Evolutionary conservation across 345 rosid species (phyloP).

Genomic region (Acer saccharum): DNA sequence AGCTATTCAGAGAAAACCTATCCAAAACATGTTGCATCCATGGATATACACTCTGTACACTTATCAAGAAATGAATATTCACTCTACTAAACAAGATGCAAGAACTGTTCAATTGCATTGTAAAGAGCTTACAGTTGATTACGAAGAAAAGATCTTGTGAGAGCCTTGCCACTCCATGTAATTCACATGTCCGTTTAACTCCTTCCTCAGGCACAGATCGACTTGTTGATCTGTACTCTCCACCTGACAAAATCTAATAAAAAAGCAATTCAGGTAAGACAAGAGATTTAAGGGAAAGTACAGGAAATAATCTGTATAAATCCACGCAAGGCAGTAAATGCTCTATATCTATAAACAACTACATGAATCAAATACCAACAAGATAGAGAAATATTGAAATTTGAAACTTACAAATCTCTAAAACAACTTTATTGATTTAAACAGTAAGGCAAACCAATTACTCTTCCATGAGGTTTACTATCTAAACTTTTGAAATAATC

Average conservation of each 20-base stretch:
- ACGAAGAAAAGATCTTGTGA: background rate
- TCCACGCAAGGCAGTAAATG: background rate
- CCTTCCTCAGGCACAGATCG: background rate
- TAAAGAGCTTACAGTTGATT: background rate
- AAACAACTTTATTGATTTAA: constrained; percentile 13
- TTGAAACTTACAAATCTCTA: background rate
- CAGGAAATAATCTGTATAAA: background rate
- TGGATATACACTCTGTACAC: no score
- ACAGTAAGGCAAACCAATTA: background rate
- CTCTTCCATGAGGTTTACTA: background rate
- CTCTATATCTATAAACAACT: background rate
- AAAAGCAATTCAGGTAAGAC: background rate
- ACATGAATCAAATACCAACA: background rate
- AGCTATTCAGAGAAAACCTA: no score
- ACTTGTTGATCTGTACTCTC: no score
- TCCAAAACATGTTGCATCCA: no score
- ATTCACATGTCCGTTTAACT: background rate
- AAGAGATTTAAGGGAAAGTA: background rate
- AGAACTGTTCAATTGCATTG: background rate
- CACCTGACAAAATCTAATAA: background rate
- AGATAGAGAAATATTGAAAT: background rate
- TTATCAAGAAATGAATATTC: background rate
- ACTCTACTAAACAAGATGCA: background rate
- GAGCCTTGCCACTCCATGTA: background rate
- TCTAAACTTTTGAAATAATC: constrained; percentile 15